These are phyloP conservation scores for Phytophthora aleatoria DNA, from an alignment of 352 stramenopile genomes.

Conservation along the genomic window DNA sequence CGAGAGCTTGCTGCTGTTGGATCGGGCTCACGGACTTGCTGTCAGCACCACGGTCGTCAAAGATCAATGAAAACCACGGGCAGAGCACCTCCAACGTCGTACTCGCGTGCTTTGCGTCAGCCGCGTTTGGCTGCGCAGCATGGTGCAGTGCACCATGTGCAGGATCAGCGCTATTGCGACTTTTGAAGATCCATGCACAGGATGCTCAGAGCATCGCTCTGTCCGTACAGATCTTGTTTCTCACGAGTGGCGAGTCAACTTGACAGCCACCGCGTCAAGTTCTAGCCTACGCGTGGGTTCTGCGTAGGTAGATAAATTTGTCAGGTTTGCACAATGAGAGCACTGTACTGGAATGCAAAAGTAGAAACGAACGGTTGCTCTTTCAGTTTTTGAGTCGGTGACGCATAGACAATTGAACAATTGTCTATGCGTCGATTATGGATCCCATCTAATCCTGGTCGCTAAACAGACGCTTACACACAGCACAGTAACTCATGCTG, in stretches of 20 bases:
- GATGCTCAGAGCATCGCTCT: background rate
- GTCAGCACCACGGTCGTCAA: slow-evolving; percentile 5
- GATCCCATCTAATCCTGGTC: background rate
- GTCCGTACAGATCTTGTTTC: slow-evolving; percentile 13
- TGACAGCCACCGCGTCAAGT: background rate
- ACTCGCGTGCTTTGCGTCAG: background rate
- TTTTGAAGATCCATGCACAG: slow-evolving; percentile 26
- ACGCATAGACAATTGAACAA: slow-evolving; percentile 27
- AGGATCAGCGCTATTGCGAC: slow-evolving; percentile 3
- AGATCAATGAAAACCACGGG: background rate
- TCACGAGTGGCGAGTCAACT: slow-evolving; percentile 1
- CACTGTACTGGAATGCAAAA: slow-evolving; percentile 1
- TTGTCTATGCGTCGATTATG: slow-evolving; percentile 27
- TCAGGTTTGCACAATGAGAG: background rate
- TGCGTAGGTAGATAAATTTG: background rate
- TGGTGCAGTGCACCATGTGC: background rate
- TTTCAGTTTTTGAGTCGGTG: background rate
- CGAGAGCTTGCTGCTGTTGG: slow-evolving; percentile 10
- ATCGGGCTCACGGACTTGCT: slow-evolving; percentile 4
- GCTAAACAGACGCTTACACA: slow-evolving; percentile 10
- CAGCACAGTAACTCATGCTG: background rate
- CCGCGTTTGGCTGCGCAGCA: background rate
- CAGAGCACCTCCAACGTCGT: slow-evolving; percentile 1
- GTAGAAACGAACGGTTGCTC: background rate
- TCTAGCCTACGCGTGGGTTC: too few relatives aligned